These are phyloP conservation scores for Hyphopichia khmerensis DNA, from an alignment of 1,139 yeast genomes.

Conservation along the genomic window DNA sequence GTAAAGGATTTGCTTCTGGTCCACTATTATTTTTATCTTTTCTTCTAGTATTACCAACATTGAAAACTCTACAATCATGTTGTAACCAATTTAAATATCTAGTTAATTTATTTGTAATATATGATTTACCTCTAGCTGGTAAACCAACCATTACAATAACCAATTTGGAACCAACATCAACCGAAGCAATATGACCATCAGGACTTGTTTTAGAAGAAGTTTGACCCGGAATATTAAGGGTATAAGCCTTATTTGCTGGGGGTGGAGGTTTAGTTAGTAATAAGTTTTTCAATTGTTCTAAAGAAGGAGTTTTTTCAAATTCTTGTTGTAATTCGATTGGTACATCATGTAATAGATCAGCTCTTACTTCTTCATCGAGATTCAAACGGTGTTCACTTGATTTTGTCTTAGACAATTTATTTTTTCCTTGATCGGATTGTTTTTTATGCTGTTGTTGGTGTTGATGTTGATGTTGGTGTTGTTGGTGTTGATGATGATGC, in stretches of 20 bases:
- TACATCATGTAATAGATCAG: conserved; percentile 28
- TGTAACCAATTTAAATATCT: conserved; percentile 90
- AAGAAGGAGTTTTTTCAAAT: conserved; percentile 42
- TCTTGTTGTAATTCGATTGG: conserved; percentile 35
- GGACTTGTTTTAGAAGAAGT: conserved; percentile 82
- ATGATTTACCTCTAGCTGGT: conserved; percentile 92
- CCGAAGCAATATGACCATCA: conserved; percentile 73
- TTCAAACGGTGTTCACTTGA: background rate
- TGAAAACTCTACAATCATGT: conserved; percentile 85
- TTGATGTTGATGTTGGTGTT: no score
- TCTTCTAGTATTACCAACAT: conserved; percentile 92
- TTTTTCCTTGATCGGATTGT: background rate
- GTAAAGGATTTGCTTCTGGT: conserved; percentile 70
- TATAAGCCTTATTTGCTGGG: conserved; percentile 58
- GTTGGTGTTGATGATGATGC: no score
- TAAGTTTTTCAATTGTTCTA: conserved; percentile 39
- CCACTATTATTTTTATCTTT: conserved; percentile 66
- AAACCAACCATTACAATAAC: conserved; percentile 94
- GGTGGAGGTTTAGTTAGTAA: conserved; percentile 41
- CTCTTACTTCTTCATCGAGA: conserved; percentile 14
- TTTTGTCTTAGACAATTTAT: background rate
- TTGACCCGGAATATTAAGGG: conserved; percentile 90
- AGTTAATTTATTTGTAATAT: conserved; percentile 85
- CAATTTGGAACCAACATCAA: conserved; percentile 74
- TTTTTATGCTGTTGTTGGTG: no score